Base-by-base conservation (phyloP, 2,329 filamentous ascomycete species). In the Ustulina deusta region DNA sequence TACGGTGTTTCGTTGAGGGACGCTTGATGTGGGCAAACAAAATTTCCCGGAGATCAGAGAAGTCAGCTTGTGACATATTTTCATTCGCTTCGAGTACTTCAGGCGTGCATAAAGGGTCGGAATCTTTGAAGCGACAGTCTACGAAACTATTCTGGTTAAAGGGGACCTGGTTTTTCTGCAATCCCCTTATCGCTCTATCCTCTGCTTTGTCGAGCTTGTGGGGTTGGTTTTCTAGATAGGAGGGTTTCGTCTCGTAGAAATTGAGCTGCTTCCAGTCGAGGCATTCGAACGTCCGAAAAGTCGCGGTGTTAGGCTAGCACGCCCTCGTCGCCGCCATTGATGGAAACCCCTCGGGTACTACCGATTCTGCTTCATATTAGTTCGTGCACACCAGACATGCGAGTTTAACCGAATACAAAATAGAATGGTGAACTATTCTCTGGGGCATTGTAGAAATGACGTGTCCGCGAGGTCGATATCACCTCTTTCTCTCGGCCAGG, bases 81-180 rank as follows among this genome's bases (percentile, higher is more conserved):
- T 36, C 42, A 25, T 46, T 46, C 13, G 6, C 1, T 36, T 20
- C 65, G 4, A 25, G 22, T 34, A 25, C 7, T 34, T 59, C 38
- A 11, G 38, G 7, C 34, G 48, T 20, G 46, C 59, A 25, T 64
- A 55, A n/a, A 55, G 49, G 29, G 34, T 52, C 55, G 51, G 66
- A 54, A 29, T 32, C 44, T 55, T 34, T 32, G 11, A 58, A n/a
- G 52, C 60, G 70, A 11, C 66, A 64, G 32, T 59, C 60, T n/a
- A 66, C 32, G 56, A 73, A 72, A n/a, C 32, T 25, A 17, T 70
- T 64, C 25, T 64, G 65, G 34, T 72, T 48, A 36, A 74, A 75
- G 22, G 72, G 68, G 1, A 72, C 25, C 3, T 34, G 65, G 2
- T 61, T 69, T 27, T 15, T 69, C n/a, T 72, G 62, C 6, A 60